Evolutionary conservation across 139 green algal species (phyloP), one percentile per base, ranked within the genome.

Genomic region (Chlorella vulgaris): DNA sequence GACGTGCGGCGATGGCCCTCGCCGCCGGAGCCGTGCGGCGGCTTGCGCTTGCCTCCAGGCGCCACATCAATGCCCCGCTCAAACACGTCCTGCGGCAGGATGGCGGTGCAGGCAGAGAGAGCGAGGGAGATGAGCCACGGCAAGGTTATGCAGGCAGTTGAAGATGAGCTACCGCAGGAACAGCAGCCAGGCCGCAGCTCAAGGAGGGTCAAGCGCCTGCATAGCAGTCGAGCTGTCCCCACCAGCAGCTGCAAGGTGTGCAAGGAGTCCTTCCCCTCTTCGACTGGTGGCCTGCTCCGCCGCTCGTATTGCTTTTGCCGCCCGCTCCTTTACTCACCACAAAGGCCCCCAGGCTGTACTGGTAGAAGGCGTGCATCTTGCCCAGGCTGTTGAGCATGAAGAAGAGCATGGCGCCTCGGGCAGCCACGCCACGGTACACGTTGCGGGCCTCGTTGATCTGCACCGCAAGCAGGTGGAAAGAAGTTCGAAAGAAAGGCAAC

Each of bases 281-380:
- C n/a, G n/a, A n/a, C n/a, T n/a, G n/a, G n/a, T n/a, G n/a, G n/a
- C n/a, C n/a, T n/a, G n/a, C n/a, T n/a, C n/a, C n/a, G n/a, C n/a
- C n/a, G n/a, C n/a, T n/a, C n/a, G n/a, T n/a, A n/a, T n/a, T n/a
- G n/a, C 60, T 67, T n/a, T 5, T 2, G 6, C 35, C 24, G 7
- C 60, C 24, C 60, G 3, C 60, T 38, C 60, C 28, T 5, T 28
- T 42, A 69, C 95, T 89, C 69, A 85, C 88, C 69, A 96, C 90
- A 84, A 95, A 98, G 85, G 92, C 94, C 62, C 91, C 91, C 91
- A 98, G 97, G 42, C 89, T 95, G 88, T 94, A 98, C 80, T 95
- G 91, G 89, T 98, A 98, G 70, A 95, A 87, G 60, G 86, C 89
- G 86, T 98, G 91, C 40, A 98, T 88, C n/a, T 89, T 90, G 73